These are phyloP conservation scores for Candida piceae DNA, from an alignment of 805 yeast species.

Conservation along the genomic window DNA sequence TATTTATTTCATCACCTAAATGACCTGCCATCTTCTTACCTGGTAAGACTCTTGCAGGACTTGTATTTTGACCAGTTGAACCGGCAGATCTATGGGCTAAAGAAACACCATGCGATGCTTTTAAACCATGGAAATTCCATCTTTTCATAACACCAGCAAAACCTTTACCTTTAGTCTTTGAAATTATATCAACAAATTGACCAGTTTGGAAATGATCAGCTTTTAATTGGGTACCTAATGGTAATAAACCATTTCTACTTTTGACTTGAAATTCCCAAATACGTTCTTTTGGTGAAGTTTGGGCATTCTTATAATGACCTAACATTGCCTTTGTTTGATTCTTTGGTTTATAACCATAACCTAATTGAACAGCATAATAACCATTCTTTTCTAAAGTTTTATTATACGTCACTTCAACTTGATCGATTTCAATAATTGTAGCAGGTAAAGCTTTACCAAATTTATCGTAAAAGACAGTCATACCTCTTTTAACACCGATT, in stretches of 20 bases:
- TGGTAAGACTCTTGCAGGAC: constrained; percentile 93
- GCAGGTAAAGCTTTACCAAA: constrained; percentile 71
- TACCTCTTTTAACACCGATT: constrained; percentile 80
- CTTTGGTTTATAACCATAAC: constrained; percentile 66
- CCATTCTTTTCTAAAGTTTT: constrained; percentile 74
- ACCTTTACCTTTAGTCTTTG: constrained; percentile 89
- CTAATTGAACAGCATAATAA: constrained; percentile 80
- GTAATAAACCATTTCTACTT: constrained; percentile 57
- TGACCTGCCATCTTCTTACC: constrained; percentile 99
- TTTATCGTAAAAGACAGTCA: constrained; percentile 77
- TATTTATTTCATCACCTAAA: constrained; percentile 76
- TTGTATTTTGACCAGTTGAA: constrained; percentile 92
- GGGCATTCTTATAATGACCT: constrained; percentile 73
- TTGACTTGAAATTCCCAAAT: constrained; percentile 78
- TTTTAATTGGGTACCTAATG: constrained; percentile 69
- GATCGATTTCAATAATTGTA: constrained; percentile 81
- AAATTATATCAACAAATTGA: constrained; percentile 76
- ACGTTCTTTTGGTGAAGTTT: constrained; percentile 76
- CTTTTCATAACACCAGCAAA: constrained; percentile 98
- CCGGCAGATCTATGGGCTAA: constrained; percentile 93
- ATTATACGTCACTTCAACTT: constrained; percentile 77
- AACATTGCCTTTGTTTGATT: constrained; percentile 62
- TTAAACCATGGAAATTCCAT: constrained; percentile 81
- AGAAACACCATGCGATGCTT: constrained; percentile 95
- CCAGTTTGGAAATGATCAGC: constrained; percentile 86